Evolutionary conservation across 2,329 filamentous ascomycete genomes (phyloP).

Genomic region (Xylariaceae sp.): DNA sequence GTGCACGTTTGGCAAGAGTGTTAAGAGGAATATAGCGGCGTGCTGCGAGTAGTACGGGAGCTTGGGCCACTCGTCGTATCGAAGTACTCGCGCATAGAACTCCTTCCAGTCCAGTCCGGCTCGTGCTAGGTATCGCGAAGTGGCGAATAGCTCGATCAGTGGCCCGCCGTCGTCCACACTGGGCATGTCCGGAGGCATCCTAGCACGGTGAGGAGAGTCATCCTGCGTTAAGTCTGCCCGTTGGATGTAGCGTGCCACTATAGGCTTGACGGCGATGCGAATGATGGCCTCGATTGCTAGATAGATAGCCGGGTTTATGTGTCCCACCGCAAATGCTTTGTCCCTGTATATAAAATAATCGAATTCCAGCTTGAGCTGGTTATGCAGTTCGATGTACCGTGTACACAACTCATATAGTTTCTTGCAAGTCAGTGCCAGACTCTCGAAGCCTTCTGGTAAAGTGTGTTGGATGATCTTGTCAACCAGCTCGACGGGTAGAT

Average conservation of each 20-base stretch:
- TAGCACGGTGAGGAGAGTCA: neutral
- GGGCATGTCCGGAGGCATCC: no score
- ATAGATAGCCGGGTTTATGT: neutral
- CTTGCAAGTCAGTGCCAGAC: neutral
- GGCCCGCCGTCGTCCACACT: neutral
- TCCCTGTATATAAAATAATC: neutral
- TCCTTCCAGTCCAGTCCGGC: conserved; percentile 2
- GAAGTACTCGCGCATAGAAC: neutral
- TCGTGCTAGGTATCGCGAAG: neutral
- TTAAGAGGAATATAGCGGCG: conserved; percentile 1
- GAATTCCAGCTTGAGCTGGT: neutral
- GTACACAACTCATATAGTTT: neutral
- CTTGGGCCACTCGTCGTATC: no score
- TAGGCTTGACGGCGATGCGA: neutral
- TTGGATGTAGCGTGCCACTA: neutral
- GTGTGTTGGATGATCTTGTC: neutral
- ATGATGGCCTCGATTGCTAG: neutral
- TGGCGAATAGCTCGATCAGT: neutral
- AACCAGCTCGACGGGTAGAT: neutral
- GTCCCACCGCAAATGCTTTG: neutral
- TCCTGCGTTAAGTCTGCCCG: neutral
- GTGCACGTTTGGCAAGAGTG: conserved; percentile 1
- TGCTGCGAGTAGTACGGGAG: conserved; percentile 1
- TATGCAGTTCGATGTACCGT: neutral
- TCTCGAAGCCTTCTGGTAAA: neutral